Evolutionary conservation across 2,329 filamentous ascomycete species (phyloP).

Genomic region (Clonostachys sp.): DNA sequence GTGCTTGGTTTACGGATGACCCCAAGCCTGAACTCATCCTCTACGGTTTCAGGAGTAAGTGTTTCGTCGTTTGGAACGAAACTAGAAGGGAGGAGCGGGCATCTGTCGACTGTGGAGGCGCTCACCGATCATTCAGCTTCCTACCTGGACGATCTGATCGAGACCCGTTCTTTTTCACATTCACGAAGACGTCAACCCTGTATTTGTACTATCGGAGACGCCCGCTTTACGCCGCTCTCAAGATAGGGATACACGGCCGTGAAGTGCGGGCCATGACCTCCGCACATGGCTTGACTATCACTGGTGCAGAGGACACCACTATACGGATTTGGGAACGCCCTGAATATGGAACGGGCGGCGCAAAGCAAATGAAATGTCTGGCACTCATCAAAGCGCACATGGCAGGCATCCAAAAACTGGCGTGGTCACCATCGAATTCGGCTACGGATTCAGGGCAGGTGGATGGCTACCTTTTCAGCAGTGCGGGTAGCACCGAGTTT

Average conservation of each 20-base stretch:
- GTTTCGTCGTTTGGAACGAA: constrained; percentile 81
- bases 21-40: constrained; percentile 57
- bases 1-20: constrained; percentile 50
- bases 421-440: constrained; percentile 57
- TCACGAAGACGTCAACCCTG: constrained; percentile 63
- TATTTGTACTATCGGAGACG: constrained; percentile 38
- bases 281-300: constrained; percentile 46
- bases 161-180: constrained; percentile 54
- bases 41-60: constrained; percentile 75
- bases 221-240: constrained; percentile 43
- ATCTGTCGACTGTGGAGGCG: constrained; percentile 76
- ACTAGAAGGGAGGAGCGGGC: constrained; percentile 64
- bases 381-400: constrained; percentile 72
- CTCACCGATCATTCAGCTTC: constrained; percentile 71
- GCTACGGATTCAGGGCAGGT: constrained; percentile 29
- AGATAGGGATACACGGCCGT: constrained; percentile 74
- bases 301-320: constrained; percentile 65
- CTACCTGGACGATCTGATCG: constrained; percentile 19
- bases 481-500: constrained; percentile 84
- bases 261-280: constrained; percentile 63
- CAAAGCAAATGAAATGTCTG: constrained; percentile 38
- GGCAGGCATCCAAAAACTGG: constrained; percentile 76
- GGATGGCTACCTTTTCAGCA: constrained; percentile 73
- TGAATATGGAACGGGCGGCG: constrained; percentile 3
- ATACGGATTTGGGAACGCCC: constrained; percentile 67